Percentiles rank a stretch among this genome's conserved stretches.
phyloP scores from a whole-genome alignment of 2,329 filamentous ascomycete genomes.

The Coniochaeta hoffmannii region DNA sequence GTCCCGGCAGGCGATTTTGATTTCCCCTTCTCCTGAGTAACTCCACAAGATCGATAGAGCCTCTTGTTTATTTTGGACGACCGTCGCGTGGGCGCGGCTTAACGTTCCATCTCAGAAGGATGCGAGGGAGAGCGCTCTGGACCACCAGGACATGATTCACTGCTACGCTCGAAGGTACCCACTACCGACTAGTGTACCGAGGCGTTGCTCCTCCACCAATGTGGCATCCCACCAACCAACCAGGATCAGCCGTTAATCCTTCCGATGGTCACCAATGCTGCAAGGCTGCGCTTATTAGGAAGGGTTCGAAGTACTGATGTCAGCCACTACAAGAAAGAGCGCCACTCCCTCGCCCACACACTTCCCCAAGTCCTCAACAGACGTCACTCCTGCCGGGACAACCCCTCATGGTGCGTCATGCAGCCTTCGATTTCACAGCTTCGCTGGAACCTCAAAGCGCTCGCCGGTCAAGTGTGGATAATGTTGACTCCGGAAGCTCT shows the following conservation, averaged over 20 bases:
- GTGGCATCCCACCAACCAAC: background rate
- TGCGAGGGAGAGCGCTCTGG: too few species aligned
- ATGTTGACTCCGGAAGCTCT: background rate
- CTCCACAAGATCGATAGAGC: too few species aligned
- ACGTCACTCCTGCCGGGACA: background rate
- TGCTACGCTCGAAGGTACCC: too few species aligned
- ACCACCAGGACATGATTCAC: too few species aligned
- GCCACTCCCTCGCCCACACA: background rate
- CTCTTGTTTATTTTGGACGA: too few species aligned
- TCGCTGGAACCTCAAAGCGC: background rate
- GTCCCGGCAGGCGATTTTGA: background rate
- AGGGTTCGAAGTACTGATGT: background rate
- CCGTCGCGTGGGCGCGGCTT: too few species aligned
- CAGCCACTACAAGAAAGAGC: background rate
- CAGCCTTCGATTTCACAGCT: background rate
- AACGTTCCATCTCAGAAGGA: too few species aligned
- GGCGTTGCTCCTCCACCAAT: too few species aligned
- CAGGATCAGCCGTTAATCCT: background rate
- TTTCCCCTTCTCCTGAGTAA: too few species aligned
- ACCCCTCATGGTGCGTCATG: background rate
- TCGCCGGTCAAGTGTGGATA: background rate
- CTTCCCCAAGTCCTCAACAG: background rate
- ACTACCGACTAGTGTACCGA: too few species aligned
- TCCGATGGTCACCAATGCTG: background rate
- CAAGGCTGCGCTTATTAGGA: background rate